Evolutionary conservation across 1,284 basidiomycete species (phyloP).

Genomic region (Austroboletus novae-zelandiae): DNA sequence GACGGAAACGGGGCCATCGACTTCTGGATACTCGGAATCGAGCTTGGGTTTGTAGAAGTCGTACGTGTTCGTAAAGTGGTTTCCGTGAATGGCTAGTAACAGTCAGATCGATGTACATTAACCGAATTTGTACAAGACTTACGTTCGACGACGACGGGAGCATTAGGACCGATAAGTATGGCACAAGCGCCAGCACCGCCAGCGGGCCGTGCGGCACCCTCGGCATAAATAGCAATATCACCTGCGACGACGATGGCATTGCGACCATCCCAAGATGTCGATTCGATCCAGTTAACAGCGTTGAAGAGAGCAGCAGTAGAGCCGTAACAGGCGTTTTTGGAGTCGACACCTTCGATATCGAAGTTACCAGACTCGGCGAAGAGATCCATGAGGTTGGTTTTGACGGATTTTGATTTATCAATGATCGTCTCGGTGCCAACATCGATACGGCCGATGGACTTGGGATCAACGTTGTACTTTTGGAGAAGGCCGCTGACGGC

Average conservation of each 20-base stretch:
- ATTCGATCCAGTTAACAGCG: slow-evolving; percentile 96
- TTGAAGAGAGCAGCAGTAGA: slow-evolving; percentile 98
- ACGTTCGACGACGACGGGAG: slow-evolving; percentile 95
- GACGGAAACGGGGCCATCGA: slow-evolving; percentile 96
- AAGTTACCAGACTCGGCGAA: slow-evolving; percentile 91
- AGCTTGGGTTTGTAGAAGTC: slow-evolving; percentile 98
- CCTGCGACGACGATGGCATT: slow-evolving; percentile 97
- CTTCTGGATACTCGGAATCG: slow-evolving; percentile 92
- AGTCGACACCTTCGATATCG: slow-evolving; percentile 98
- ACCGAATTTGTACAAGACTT: slow-evolving; percentile 39
- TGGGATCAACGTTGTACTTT: slow-evolving; percentile 96
- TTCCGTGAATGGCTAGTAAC: slow-evolving; percentile 87
- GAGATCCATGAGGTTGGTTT: slow-evolving; percentile 98
- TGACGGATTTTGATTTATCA: slow-evolving; percentile 99
- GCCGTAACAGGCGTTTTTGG: slow-evolving; percentile 99
- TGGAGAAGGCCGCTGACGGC: slow-evolving; percentile 85
- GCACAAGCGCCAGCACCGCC: slow-evolving; percentile 97
- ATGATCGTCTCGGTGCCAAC: slow-evolving; percentile 99
- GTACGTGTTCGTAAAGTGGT: slow-evolving; percentile 97
- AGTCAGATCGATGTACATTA: slow-evolving; percentile 9
- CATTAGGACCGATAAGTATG: slow-evolving; percentile 94
- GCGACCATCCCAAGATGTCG: slow-evolving; percentile 96
- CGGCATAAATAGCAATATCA: slow-evolving; percentile 98
- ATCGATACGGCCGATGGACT: slow-evolving; percentile 94
- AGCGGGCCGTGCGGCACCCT: slow-evolving; percentile 92